Evolutionary conservation across 2,329 filamentous ascomycete species (phyloP).

Genomic region (Fusarium solani-melongenae): DNA sequence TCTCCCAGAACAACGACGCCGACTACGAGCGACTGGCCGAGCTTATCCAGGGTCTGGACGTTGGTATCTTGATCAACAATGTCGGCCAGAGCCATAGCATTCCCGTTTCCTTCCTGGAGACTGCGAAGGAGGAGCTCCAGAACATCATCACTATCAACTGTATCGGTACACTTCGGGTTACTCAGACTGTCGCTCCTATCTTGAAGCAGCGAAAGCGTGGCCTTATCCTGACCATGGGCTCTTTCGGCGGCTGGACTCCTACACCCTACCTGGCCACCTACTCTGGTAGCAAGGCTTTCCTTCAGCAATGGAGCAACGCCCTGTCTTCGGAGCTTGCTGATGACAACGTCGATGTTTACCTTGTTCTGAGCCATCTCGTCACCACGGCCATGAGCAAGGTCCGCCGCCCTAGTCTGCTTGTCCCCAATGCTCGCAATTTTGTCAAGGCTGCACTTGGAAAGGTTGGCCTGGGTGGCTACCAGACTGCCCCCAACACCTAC

Average conservation of each 20-base stretch:
- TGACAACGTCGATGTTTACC: conserved; percentile 86
- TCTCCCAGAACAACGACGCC: conserved; percentile 78
- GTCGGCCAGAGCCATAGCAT: conserved; percentile 95
- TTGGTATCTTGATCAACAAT: conserved; percentile 94
- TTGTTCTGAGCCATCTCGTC: conserved; percentile 92
- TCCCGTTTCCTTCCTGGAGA: conserved; percentile 88
- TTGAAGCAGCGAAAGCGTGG: conserved; percentile 88
- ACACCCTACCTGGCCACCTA: conserved; percentile 95
- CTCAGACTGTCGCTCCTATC: conserved; percentile 83
- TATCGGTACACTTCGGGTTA: conserved; percentile 87
- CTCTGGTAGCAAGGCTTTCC: conserved; percentile 96
- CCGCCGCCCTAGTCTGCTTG: conserved; percentile 77
- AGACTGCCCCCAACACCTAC: conserved; percentile 83
- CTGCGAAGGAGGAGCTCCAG: conserved; percentile 80
- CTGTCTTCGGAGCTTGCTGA: conserved; percentile 85
- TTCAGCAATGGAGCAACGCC: conserved; percentile 94
- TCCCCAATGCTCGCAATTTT: conserved; percentile 85
- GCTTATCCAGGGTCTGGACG: conserved; percentile 77
- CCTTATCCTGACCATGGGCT: conserved; percentile 96
- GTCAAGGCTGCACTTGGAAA: conserved; percentile 82
- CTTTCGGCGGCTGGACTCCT: conserved; percentile 91
- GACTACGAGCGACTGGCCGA: conserved; percentile 82
- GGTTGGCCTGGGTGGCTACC: conserved; percentile 83
- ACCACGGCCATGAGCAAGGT: conserved; percentile 98
- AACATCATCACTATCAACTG: conserved; percentile 98